Evolutionary conservation across 805 yeast species (phyloP).

Genomic region (Nakazawaea laoshanensis): DNA sequence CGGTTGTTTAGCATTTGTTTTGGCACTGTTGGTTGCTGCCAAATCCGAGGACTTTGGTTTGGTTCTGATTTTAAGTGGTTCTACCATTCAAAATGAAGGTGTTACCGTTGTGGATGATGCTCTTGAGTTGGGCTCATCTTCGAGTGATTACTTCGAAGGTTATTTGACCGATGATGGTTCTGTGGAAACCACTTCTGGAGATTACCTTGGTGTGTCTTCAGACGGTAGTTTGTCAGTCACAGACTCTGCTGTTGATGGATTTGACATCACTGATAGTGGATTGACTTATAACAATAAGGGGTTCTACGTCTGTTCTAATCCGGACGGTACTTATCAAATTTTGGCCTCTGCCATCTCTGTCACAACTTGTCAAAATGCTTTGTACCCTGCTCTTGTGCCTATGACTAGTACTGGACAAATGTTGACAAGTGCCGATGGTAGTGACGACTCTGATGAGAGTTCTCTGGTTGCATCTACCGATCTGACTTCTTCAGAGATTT

Average conservation of each 20-base stretch:
- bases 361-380: not conserved
- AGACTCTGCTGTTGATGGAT: not conserved
- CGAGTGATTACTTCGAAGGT: conserved; percentile 1
- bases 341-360: not conserved
- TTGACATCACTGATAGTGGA: conserved; percentile 1
- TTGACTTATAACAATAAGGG: not conserved
- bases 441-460: not conserved
- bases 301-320: conserved; percentile 2
- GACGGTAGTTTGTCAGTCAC: conserved; percentile 1
- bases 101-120: not conserved
- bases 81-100: conserved; percentile 1
- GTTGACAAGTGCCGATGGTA: not conserved
- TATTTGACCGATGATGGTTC: not conserved
- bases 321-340: not conserved
- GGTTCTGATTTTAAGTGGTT: conserved; percentile 3
- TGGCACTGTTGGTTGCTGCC: not conserved
- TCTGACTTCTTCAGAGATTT: not conserved
- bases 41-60: not conserved
- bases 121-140: not conserved
- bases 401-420: not conserved
- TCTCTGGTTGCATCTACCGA: not conserved
- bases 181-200: not conserved
- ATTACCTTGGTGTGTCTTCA: not conserved
- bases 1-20: no score
- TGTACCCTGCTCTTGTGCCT: not conserved